phyloP scores from a whole-genome alignment of 2,329 filamentous ascomycete species.

The Huntiella savannae region DNA sequence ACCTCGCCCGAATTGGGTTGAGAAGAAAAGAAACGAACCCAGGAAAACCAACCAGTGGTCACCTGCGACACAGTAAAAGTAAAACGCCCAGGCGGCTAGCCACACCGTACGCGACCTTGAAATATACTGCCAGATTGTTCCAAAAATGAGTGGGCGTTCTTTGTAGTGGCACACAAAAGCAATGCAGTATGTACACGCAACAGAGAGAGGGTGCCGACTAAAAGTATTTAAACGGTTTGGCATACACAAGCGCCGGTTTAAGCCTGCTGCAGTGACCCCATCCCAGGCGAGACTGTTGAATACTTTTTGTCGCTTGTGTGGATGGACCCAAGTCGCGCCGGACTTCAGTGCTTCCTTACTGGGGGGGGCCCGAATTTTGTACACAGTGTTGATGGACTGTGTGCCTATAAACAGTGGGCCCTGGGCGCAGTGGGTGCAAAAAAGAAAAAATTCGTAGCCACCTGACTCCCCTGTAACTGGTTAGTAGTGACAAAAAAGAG shows the following conservation, averaged over 20 bases:
- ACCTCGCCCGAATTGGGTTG: too few species aligned
- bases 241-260: not conserved
- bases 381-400: slow-evolving; percentile 3
- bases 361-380: not conserved
- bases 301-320: slow-evolving; percentile 3
- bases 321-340: not conserved
- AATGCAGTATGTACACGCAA: not conserved
- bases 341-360: not conserved
- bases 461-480: slow-evolving; percentile 2
- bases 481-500: not conserved
- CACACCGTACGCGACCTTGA: slow-evolving; percentile 8
- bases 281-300: not conserved
- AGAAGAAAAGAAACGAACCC: not conserved
- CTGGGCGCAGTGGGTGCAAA: not conserved
- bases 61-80: slow-evolving; percentile 5
- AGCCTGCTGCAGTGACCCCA: not conserved
- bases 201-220: not conserved
- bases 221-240: slow-evolving; percentile 5
- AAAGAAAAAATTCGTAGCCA: slow-evolving; percentile 6
- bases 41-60: not conserved
- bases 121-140: not conserved
- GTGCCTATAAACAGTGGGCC: not conserved
- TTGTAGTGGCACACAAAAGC: slow-evolving; percentile 5
- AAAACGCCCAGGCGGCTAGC: slow-evolving; percentile 1
- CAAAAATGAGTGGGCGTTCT: not conserved